Conservation (phyloP, 139 green algal species). For the Coccomyxa sp. region DNA sequence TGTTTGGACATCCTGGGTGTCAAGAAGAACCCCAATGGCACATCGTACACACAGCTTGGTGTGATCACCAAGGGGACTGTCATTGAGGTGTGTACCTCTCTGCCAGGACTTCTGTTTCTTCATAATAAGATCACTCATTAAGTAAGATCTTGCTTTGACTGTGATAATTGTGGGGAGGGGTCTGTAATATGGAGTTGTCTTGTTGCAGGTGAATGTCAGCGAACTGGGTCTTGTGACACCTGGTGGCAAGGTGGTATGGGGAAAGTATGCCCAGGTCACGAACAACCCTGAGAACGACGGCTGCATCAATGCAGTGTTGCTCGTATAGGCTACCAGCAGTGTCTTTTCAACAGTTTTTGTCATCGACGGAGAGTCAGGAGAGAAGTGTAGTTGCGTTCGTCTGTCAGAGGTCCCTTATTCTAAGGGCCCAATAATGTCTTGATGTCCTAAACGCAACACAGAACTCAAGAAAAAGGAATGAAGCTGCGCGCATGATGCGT, state of each 20-base stretch:
- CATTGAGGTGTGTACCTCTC: slow-evolving; percentile 58
- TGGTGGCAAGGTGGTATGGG: slow-evolving; percentile 99
- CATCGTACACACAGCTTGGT: slow-evolving; percentile 91
- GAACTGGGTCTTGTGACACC: slow-evolving; percentile 98
- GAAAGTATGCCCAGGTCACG: slow-evolving; percentile 96
- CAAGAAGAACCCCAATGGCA: slow-evolving; percentile 99
- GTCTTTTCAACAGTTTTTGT: not conserved
- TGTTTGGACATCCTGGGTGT: slow-evolving; percentile 94
- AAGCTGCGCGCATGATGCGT: no score
- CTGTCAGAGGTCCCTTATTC: no score
- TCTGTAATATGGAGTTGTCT: not conserved
- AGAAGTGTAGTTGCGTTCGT: not conserved
- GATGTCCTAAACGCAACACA: no score
- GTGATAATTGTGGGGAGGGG: not conserved
- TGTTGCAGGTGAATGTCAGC: slow-evolving; percentile 83
- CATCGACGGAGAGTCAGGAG: no score
- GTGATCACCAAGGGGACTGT: slow-evolving; percentile 96
- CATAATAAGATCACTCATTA: not conserved
- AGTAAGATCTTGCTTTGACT: not conserved
- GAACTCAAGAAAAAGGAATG: no score
- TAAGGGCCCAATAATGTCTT: no score
- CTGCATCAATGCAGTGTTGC: slow-evolving; percentile 97
- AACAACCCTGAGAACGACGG: slow-evolving; percentile 98
- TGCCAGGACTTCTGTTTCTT: not conserved
- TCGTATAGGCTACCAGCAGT: slow-evolving; percentile 66